These are phyloP conservation scores for Arthrobotrys iridis DNA, from an alignment of 2,329 filamentous ascomycete genomes.

Conservation along the genomic window DNA sequence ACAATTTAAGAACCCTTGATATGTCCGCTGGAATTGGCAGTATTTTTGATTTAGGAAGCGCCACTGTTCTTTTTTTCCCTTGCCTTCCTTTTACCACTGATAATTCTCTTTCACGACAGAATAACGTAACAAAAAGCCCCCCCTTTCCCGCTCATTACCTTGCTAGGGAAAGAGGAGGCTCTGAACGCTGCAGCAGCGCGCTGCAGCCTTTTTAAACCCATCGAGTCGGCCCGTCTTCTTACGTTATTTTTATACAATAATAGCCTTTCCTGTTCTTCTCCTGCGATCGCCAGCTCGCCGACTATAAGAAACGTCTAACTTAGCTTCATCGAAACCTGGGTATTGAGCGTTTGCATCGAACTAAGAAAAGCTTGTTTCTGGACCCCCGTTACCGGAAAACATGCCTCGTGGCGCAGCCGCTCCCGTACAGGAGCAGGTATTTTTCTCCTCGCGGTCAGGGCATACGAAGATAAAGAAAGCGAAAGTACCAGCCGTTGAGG, in stretches of 20 bases:
- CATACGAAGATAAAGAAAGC: slow-evolving; percentile 35
- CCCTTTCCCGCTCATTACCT: slow-evolving; percentile 1
- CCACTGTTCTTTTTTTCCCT: slow-evolving; percentile 15
- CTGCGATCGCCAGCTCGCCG: slow-evolving; percentile 52
- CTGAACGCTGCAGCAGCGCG: slow-evolving; percentile 7
- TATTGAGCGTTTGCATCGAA: background rate
- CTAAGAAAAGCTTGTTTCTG: slow-evolving; percentile 12
- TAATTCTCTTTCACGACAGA: slow-evolving; percentile 37
- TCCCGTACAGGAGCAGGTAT: slow-evolving; percentile 50
- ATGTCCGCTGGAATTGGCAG: slow-evolving; percentile 38
- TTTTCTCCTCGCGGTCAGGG: slow-evolving; percentile 49
- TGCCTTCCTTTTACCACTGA: slow-evolving; percentile 16
- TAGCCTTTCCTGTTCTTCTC: slow-evolving; percentile 23
- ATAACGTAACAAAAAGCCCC: slow-evolving; percentile 19
- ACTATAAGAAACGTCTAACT: slow-evolving; percentile 4
- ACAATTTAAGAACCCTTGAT: slow-evolving; percentile 52
- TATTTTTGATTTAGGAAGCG: slow-evolving; percentile 33
- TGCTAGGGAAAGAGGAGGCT: slow-evolving; percentile 14
- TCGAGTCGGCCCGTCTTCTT: slow-evolving; percentile 21
- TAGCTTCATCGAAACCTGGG: slow-evolving; percentile 9
- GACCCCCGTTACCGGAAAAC: background rate
- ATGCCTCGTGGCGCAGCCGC: slow-evolving; percentile 50
- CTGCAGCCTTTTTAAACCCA: slow-evolving; percentile 28
- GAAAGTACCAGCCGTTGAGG: slow-evolving; percentile 20
- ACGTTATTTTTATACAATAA: slow-evolving; percentile 53